Evolutionary conservation across 2,329 filamentous ascomycete genomes (phyloP).

Genomic region (Colletotrichum echinochloae): DNA sequence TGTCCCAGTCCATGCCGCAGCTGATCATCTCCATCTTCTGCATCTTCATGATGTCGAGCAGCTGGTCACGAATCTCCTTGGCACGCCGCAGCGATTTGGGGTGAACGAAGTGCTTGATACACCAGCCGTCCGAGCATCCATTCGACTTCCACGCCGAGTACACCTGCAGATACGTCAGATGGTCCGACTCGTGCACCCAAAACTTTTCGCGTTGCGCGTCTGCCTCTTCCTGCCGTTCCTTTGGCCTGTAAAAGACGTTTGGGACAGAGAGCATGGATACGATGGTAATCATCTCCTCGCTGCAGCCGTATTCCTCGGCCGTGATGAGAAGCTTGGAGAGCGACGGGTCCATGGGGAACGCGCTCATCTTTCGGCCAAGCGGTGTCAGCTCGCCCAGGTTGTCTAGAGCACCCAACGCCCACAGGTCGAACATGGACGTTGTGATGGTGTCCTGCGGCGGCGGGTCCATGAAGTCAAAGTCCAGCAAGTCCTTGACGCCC

Average conservation of each 20-base stretch:
- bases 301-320: slow-evolving; percentile 89
- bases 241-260: slow-evolving; percentile 95
- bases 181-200: slow-evolving; percentile 97
- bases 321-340: slow-evolving; percentile 95
- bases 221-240: slow-evolving; percentile 95
- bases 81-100: slow-evolving; percentile 92
- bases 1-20: slow-evolving; percentile 97
- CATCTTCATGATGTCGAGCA: slow-evolving; percentile 92
- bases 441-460: slow-evolving; percentile 98
- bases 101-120: slow-evolving; percentile 91
- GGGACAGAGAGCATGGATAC: slow-evolving; percentile 98
- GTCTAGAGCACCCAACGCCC: slow-evolving; percentile 93
- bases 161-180: slow-evolving; percentile 94
- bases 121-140: slow-evolving; percentile 91
- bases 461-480: slow-evolving; percentile 99
- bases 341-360: slow-evolving; percentile 97
- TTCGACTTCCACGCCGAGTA: slow-evolving; percentile 97
- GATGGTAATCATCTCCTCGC: slow-evolving; percentile 97
- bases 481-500: slow-evolving; percentile 91
- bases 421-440: slow-evolving; percentile 96
- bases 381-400: slow-evolving; percentile 92
- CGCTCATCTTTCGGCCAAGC: slow-evolving; percentile 92
- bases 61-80: slow-evolving; percentile 93
- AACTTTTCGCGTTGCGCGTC: slow-evolving; percentile 97
- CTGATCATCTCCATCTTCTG: slow-evolving; percentile 89